Conservation (phyloP, 1,139 yeast species). For the Candida glucosophila region DNA sequence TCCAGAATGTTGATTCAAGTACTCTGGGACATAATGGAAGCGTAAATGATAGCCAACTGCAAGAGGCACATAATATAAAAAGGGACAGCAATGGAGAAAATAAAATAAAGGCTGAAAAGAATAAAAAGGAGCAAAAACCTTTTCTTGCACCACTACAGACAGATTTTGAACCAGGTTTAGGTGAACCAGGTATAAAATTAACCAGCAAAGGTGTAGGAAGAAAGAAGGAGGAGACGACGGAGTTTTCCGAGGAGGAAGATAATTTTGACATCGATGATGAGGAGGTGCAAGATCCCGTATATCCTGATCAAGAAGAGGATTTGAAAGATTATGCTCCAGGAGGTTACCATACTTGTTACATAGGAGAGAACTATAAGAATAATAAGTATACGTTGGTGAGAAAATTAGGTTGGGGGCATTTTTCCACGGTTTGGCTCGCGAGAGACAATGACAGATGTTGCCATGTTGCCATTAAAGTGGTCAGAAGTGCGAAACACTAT, state of each 20-base stretch:
- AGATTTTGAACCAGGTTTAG: too few species aligned
- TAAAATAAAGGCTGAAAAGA: neutral
- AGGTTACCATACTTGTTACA: slow-evolving; percentile 79
- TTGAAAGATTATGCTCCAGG: slow-evolving; percentile 67
- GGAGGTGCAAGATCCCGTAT: slow-evolving; percentile 24
- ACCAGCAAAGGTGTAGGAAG: neutral
- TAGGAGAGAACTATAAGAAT: slow-evolving; percentile 64
- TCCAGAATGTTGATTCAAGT: slow-evolving; percentile 31
- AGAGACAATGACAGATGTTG: slow-evolving; percentile 45
- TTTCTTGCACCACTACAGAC: slow-evolving; percentile 30
- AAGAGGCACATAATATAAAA: too few species aligned
- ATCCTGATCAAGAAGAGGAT: slow-evolving; percentile 56
- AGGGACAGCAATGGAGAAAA: slow-evolving; percentile 7
- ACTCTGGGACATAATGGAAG: slow-evolving; percentile 3
- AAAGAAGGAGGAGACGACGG: slow-evolving; percentile 13
- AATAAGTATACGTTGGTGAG: slow-evolving; percentile 58
- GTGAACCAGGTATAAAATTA: too few species aligned
- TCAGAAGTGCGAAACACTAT: slow-evolving; percentile 66
- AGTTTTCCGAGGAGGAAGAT: slow-evolving; percentile 24
- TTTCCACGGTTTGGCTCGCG: slow-evolving; percentile 44
- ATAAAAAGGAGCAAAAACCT: slow-evolving; percentile 23
- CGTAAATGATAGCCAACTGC: slow-evolving; percentile 7
- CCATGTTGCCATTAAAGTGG: slow-evolving; percentile 81
- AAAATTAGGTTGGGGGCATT: slow-evolving; percentile 56
- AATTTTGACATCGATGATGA: too few species aligned